Evolutionary conservation across 768 basidiomycete species (phyloP), one percentile per base, ranked within the genome.

Genomic region (Boletus coccyginus): DNA sequence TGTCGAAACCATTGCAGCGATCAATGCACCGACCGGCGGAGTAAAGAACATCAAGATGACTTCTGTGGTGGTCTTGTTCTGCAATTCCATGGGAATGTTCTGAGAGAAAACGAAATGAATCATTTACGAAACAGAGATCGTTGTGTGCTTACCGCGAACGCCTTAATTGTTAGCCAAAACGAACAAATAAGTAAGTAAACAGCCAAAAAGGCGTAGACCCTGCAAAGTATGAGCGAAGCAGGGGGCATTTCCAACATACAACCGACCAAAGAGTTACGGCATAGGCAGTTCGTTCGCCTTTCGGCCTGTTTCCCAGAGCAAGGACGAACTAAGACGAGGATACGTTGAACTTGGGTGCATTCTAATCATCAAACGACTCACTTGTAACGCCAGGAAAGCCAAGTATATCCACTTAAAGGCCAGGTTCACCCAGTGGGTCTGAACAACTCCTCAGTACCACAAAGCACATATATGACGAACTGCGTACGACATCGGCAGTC

Each of bases 101-200:
- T 87, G 46, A 33, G 27, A 24, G 13, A 42, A 21, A 53, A 44
- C 44, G 16, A 38, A 8, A 33, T 64, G 8, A 56, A 47, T 55
- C 7, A 31, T 49, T 32, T 21, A 29, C 21, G n/a, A 47, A 46
- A n/a, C 16, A 24, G 3, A 17, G 10, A 45, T 19, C 6, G 7
- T 1, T 21, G 21, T 39, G 8, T 36, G 63, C 82, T 62, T 65
- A 90, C 92, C 57, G 75, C 68, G 72, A 98, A 95, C 0, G 95
- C 86, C 62, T 84, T 80, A 64, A 81, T 78, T 0, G 96, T 96
- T 45, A 95, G 74, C 79, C 85, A 87, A 71, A 94, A 81, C 0
- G 94, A 94, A 73, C 93, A 94, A 32, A 92, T 78, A 55, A 97
- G 76, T 9, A 98, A 81, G 72, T 98, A 98, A 6, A 90, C 66